phyloP scores from a whole-genome alignment of 2,329 filamentous ascomycete genomes.

The Fusarium sp. region DNA sequence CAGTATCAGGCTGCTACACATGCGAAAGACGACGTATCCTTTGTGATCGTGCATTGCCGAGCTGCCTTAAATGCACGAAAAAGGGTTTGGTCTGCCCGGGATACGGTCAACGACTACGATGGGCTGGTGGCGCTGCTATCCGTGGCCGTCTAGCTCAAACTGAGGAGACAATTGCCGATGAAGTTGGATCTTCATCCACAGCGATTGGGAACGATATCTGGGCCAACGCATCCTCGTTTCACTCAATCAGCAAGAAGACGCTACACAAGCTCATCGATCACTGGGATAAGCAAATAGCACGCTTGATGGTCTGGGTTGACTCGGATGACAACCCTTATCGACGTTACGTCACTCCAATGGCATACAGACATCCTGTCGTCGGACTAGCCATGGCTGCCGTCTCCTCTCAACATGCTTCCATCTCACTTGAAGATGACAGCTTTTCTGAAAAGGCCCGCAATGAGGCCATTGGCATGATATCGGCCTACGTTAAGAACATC shows the following conservation, averaged over 20 bases:
- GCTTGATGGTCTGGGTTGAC: conserved; percentile 49
- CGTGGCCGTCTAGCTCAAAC: conserved; percentile 32
- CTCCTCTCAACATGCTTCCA: conserved; percentile 45
- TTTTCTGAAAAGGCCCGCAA: conserved; percentile 46
- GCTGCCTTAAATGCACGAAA: conserved; percentile 45
- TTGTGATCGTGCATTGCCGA: conserved; percentile 43
- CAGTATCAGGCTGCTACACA: conserved; percentile 33
- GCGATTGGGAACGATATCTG: conserved; percentile 5
- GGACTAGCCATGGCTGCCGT: conserved; percentile 46
- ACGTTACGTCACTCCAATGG: conserved; percentile 42
- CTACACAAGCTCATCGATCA: conserved; percentile 41
- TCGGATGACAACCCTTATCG: conserved; percentile 47
- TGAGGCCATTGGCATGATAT: conserved; percentile 43
- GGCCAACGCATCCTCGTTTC: conserved; percentile 33
- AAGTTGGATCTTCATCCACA: background rate
- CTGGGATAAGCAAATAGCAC: conserved; percentile 46
- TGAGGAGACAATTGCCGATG: conserved; percentile 15
- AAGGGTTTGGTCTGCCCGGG: conserved; percentile 46
- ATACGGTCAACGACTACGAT: conserved; percentile 43
- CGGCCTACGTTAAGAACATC: conserved; percentile 30
- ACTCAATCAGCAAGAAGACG: conserved; percentile 21
- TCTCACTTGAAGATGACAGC: conserved; percentile 33
- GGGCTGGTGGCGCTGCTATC: conserved; percentile 46
- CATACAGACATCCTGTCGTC: conserved; percentile 42
- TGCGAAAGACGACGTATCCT: conserved; percentile 47